Evolutionary conservation across 805 yeast genomes (phyloP).

Genomic region (Lachancea quebecensis): DNA sequence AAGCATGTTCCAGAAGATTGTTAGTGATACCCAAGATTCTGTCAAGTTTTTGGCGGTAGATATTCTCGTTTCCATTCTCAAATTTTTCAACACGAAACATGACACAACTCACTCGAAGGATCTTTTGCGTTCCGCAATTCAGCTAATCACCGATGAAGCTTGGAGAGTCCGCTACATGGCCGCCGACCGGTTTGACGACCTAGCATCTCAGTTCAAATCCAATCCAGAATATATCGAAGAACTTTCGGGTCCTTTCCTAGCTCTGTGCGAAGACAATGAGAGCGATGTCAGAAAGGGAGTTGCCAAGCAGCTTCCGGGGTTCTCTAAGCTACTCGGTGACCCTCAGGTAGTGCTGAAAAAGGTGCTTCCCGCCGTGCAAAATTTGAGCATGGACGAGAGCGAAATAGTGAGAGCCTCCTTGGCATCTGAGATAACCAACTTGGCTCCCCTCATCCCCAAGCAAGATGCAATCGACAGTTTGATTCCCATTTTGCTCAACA

Average conservation of each 20-base stretch:
- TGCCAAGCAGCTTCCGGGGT: slow-evolving; percentile 82
- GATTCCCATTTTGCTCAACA: slow-evolving; percentile 80
- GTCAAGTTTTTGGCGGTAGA: slow-evolving; percentile 88
- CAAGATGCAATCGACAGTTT: slow-evolving; percentile 75
- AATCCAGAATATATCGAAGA: slow-evolving; percentile 46
- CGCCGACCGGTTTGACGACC: slow-evolving; percentile 80
- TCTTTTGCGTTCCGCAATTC: slow-evolving; percentile 56
- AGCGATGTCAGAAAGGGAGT: slow-evolving; percentile 96
- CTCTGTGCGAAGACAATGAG: slow-evolving; percentile 83
- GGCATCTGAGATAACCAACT: slow-evolving; percentile 78
- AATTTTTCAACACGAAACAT: slow-evolving; percentile 51
- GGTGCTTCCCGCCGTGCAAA: slow-evolving; percentile 77
- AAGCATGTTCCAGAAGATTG: slow-evolving; percentile 73
- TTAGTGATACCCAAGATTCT: slow-evolving; percentile 86
- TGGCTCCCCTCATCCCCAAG: slow-evolving; percentile 80
- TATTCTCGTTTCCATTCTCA: slow-evolving; percentile 73
- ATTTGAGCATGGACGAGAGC: slow-evolving; percentile 80
- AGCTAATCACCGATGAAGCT: slow-evolving; percentile 77
- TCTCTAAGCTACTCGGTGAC: slow-evolving; percentile 44
- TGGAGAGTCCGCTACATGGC: slow-evolving; percentile 99
- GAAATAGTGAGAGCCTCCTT: slow-evolving; percentile 91
- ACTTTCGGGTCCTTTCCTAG: slow-evolving; percentile 55
- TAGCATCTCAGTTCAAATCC: slow-evolving; percentile 58
- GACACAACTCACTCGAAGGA: slow-evolving; percentile 57
- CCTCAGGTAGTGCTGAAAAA: slow-evolving; percentile 53